phyloP scores from a whole-genome alignment of 331 rosid genomes.

The Spiraea crenata region DNA sequence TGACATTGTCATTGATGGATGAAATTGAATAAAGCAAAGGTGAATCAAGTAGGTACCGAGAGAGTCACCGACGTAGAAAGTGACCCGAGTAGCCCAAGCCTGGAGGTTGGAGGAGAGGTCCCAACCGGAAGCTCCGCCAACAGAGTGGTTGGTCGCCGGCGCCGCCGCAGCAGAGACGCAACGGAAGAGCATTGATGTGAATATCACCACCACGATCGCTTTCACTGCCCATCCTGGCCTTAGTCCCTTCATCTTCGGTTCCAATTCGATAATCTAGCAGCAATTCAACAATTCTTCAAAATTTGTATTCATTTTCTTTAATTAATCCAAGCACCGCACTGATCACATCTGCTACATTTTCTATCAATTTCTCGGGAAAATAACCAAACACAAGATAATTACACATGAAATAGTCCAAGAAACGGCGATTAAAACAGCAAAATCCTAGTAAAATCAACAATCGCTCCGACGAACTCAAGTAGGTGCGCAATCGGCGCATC shows the following conservation, averaged over 20 bases:
- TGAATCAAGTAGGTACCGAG: conserved; percentile 39
- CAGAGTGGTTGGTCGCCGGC: conserved; percentile 38
- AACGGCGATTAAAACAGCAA: no score
- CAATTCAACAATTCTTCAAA: background rate
- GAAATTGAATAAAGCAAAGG: background rate
- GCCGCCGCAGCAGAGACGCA: conserved; percentile 48
- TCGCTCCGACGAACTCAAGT: no score
- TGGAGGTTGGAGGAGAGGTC: conserved; percentile 57
- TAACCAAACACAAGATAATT: background rate
- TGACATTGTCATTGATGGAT: background rate
- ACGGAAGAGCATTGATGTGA: conserved; percentile 52
- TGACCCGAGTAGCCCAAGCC: conserved; percentile 48
- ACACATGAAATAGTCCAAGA: no score
- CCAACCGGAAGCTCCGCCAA: conserved; percentile 78
- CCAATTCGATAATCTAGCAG: background rate
- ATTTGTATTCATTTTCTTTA: no score
- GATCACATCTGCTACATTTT: no score
- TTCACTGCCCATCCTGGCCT: conserved; percentile 54
- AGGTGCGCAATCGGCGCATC: no score
- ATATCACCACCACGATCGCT: conserved; percentile 38
- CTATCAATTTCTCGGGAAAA: conserved; percentile 17
- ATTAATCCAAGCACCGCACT: no score
- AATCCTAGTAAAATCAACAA: no score
- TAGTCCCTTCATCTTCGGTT: conserved; percentile 29
- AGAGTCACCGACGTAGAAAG: conserved; percentile 58